These are phyloP conservation scores for Acidiella bohemica DNA, from an alignment of 495 filamentous ascomycete genomes.

Conservation along the genomic window DNA sequence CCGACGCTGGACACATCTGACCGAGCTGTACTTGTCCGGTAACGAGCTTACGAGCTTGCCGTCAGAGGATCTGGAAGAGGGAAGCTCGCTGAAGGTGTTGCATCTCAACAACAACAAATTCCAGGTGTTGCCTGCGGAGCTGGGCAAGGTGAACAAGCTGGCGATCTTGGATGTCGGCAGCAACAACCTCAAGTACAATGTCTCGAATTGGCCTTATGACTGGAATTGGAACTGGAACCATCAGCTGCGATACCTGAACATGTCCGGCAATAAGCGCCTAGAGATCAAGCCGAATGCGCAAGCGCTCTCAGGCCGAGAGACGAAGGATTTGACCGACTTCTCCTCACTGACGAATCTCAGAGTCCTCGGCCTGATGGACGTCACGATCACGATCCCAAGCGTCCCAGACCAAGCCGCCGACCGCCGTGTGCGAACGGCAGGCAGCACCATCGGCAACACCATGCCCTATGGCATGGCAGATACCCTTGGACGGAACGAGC, in stretches of 20 bases:
- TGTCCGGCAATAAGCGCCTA: constrained; percentile 91
- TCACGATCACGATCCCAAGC: constrained; percentile 81
- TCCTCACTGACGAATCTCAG: constrained; percentile 71
- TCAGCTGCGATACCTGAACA: constrained; percentile 85
- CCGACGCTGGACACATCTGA: constrained; percentile 71
- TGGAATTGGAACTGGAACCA: constrained; percentile 99
- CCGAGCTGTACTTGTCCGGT: constrained; percentile 87
- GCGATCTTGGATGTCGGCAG: constrained; percentile 86
- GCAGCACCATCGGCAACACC: constrained; percentile 61
- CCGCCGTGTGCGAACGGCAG: constrained; percentile 88
- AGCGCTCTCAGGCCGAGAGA: constrained; percentile 36
- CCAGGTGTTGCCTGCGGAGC: constrained; percentile 86
- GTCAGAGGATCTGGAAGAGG: constrained; percentile 86
- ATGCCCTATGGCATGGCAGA: constrained; percentile 97
- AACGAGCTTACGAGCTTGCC: constrained; percentile 86
- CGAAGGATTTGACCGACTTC: constrained; percentile 79
- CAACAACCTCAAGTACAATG: constrained; percentile 97
- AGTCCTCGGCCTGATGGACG: constrained; percentile 92
- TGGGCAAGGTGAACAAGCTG: constrained; percentile 84
- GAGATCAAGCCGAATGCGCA: constrained; percentile 78
- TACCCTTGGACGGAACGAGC: constrained; percentile 81
- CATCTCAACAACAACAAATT: constrained; percentile 98
- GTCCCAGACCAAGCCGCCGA: constrained; percentile 93
- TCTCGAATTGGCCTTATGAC: constrained; percentile 97
- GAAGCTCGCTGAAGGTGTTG: constrained; percentile 69